Evolutionary conservation across 2,329 filamentous ascomycete species (phyloP), one percentile per base, ranked within the genome.

Genomic region (Cladophialophora yegresii): DNA sequence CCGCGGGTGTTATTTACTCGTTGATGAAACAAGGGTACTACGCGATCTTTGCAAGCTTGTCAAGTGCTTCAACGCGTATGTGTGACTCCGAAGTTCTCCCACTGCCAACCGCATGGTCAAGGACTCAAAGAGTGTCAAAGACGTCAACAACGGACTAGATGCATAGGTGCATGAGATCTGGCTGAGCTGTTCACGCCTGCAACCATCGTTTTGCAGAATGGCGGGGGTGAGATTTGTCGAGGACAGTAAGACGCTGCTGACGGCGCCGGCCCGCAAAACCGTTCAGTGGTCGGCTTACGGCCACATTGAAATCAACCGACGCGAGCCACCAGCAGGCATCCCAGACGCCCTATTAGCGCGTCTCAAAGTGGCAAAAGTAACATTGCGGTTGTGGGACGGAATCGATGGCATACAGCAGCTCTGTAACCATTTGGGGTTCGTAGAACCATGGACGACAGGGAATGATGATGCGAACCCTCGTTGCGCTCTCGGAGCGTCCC

Each of bases 311-410:
- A 3, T 33, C 23, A 33, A 16, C 51, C 51, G 23, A 16, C 26
- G 9, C 28, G 2, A 54, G 13, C n/a, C 5, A 30, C 8, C 55
- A 49, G 51, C 45, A 20, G 36, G 57, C n/a, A 13, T 23, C 32
- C 10, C 9, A 40, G 28, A 49, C 13, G 47, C 9, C 36, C 22
- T 50, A n/a, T 43, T 33, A 10, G 23, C 20, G 26, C n/a, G 26
- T 51, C 45, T 59, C 47, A 49, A 59, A 51, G 30, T 23, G 28
- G 57, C 10, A 59, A 59, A 36, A 33, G 43, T 32, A 49, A 33
- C n/a, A 26, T 40, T 36, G 28, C 28, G n/a, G 43, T 16, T 40
- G 28, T 13, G n/a, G 30, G 45, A 26, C 26, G 55, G 49, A 54
- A 59, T 50, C 10, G 10, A 16, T 58, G 28, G n/a, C 56, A 50